Base-by-base conservation (phyloP, 1,284 basidiomycete species). In the Gomphus bonarii region DNA sequence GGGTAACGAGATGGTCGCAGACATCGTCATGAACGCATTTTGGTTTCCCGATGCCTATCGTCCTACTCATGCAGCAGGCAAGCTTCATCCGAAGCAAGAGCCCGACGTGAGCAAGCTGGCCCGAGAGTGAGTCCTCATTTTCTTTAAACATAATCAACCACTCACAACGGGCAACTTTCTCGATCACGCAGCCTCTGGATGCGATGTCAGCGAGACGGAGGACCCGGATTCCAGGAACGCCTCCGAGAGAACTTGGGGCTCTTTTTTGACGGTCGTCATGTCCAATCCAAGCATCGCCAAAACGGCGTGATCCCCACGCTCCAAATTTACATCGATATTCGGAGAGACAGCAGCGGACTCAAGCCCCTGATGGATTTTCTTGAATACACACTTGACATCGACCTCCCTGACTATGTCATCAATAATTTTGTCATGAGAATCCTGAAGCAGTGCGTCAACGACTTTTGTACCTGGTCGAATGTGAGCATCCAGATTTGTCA, bases 11-110 rank as follows among this genome's bases (percentile, higher is more conserved):
- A 69, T 66, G 51, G 69, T 80, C 61, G 70, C 68, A 43, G 72
- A 72, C 65, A 68, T 69, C 61, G 79, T 77, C 57, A 80, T 82
- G 72, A 77, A 79, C 57, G 77, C 77, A 1, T 67, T 82, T 18
- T 75, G 71, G 70, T 72, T 73, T 63, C 70, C 70, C 33, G 67
- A 74, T 48, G 61, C 63, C 43, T 80, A 78, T 58, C 65, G 58
- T 55, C 69, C 70, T 40, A 65, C 62, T 7, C 58, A 57, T 44
- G 56, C 59, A 12, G 56, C 56, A 4, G 62, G 63, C 12, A 66
- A 62, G 59, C 48, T 6, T 20, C 64, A 57, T 12, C 58, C 62
- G 20, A 42, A 22, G 30, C 61, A 62, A 35, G 65, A 66, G 48
- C 62, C 60, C 46, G 61, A 62, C 53, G 67, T 66, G 8, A 67